Evolutionary conservation across 228 moss, liverwort and hornwort species (phyloP).

Genomic region (Sphagnum fallax): DNA sequence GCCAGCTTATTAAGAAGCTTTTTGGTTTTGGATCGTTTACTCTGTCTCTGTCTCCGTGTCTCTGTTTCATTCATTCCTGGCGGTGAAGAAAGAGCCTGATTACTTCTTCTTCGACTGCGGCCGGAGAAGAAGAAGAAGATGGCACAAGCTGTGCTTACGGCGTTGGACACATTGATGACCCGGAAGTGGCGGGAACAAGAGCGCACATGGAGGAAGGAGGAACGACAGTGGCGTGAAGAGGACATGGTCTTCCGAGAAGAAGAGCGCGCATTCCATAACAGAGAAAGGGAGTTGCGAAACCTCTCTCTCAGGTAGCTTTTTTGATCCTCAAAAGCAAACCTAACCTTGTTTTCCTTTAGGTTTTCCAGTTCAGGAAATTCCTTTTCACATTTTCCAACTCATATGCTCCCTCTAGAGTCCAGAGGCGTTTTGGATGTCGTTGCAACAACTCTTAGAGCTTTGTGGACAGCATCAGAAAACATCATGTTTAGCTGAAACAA

Average conservation of each 20-base stretch:
- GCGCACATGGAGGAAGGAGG: conserved; percentile 41
- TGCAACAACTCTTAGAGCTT: not conserved
- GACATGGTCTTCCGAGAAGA: conserved; percentile 39
- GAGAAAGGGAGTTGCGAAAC: conserved; percentile 21
- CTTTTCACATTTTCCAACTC: not conserved
- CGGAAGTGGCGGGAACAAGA: conserved; percentile 49
- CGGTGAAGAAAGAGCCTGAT: too few species aligned
- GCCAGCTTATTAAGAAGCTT: too few species aligned
- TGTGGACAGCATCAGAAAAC: not conserved
- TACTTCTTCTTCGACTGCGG: too few species aligned
- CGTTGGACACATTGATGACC: conserved; percentile 47
- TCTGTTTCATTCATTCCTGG: too few species aligned
- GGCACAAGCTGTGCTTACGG: conserved; percentile 49
- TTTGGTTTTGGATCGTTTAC: too few species aligned
- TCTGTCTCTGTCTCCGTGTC: too few species aligned
- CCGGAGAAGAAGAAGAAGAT: conserved; percentile 5
- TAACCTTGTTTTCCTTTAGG: not conserved
- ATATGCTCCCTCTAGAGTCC: not conserved
- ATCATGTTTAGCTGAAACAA: not conserved
- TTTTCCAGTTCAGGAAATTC: not conserved
- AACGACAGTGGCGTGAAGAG: conserved; percentile 32
- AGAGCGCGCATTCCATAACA: conserved; percentile 15
- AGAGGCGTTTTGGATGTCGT: not conserved
- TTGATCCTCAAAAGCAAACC: too few species aligned
- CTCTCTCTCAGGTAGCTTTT: conserved; percentile 17